A percentile compares a stretch with the other conserved stretches of the same genome.
Conservation (phyloP, 805 yeast species). For the Saccharomycopsis fodiens region DNA sequence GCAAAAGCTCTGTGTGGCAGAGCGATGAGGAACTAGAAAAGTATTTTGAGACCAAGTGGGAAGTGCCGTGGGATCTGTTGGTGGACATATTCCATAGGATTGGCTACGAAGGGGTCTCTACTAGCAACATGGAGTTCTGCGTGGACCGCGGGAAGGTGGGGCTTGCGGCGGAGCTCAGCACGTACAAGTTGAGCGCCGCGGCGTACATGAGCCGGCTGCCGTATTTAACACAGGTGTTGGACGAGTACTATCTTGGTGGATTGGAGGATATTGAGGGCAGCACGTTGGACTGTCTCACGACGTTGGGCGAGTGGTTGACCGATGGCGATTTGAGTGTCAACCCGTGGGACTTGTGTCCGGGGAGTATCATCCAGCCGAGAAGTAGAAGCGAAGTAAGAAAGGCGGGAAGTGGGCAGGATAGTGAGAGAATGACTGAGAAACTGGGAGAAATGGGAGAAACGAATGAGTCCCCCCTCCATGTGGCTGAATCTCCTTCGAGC, state of each 20-base stretch:
- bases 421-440: not conserved
- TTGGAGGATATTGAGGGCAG: slow-evolving; percentile 28
- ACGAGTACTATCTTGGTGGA: slow-evolving; percentile 32
- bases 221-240: slow-evolving; percentile 25
- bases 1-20: not conserved
- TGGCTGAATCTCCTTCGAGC: not conserved
- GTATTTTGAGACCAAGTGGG: slow-evolving; percentile 32
- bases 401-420: not conserved
- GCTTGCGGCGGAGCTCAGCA: slow-evolving; percentile 8
- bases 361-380: slow-evolving; percentile 12
- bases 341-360: slow-evolving; percentile 30
- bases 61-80: slow-evolving; percentile 37
- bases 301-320: slow-evolving; percentile 27
- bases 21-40: not conserved
- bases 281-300: slow-evolving; percentile 24
- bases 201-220: slow-evolving; percentile 26
- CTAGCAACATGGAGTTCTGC: slow-evolving; percentile 37
- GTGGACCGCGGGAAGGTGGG: slow-evolving; percentile 42
- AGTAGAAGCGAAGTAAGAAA: too few relatives aligned
- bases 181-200: slow-evolving; percentile 7
- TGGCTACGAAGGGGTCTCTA: slow-evolving; percentile 31
- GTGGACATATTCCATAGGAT: slow-evolving; percentile 30
- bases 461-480: not conserved
- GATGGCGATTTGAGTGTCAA: slow-evolving; percentile 17
- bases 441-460: not conserved